phyloP scores from a whole-genome alignment of 495 filamentous ascomycete genomes.

The Aspergillus panamensis region DNA sequence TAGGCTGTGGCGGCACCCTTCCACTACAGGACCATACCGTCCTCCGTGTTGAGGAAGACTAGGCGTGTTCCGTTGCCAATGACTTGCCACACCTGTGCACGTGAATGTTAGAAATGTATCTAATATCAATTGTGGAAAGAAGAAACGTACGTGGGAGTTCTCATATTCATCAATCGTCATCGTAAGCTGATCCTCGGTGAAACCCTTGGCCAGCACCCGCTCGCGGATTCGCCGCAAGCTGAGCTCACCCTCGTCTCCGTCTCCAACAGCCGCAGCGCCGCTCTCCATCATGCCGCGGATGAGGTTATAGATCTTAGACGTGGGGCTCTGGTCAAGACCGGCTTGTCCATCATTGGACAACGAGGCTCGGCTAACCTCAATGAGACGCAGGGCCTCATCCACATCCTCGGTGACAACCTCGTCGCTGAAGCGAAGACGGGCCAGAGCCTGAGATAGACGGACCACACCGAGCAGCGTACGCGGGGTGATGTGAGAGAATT shows the following conservation, averaged over 20 bases:
- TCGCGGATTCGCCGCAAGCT: slow-evolving; percentile 84
- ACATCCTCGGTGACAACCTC: slow-evolving; percentile 87
- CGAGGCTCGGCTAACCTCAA: slow-evolving; percentile 88
- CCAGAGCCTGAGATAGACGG: slow-evolving; percentile 92
- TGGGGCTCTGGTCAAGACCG: slow-evolving; percentile 70
- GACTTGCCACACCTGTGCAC: slow-evolving; percentile 86
- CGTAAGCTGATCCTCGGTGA: slow-evolving; percentile 88
- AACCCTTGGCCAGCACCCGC: slow-evolving; percentile 89
- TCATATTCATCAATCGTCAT: slow-evolving; percentile 87
- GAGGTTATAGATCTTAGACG: slow-evolving; percentile 89
- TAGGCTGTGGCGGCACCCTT: not conserved
- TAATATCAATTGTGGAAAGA: not conserved
- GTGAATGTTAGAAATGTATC: slow-evolving; percentile 20
- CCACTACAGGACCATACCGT: slow-evolving; percentile 51
- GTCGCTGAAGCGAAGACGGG: slow-evolving; percentile 81
- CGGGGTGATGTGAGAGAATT: slow-evolving; percentile 88
- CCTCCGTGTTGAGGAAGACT: slow-evolving; percentile 69
- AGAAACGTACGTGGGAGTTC: slow-evolving; percentile 73
- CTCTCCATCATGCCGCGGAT: slow-evolving; percentile 79
- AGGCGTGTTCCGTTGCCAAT: slow-evolving; percentile 79
- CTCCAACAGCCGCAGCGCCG: slow-evolving; percentile 71
- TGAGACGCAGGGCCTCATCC: slow-evolving; percentile 86
- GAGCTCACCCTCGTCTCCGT: slow-evolving; percentile 69
- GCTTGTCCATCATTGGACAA: slow-evolving; percentile 63
- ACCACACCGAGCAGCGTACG: slow-evolving; percentile 90